phyloP scores from a whole-genome alignment of 2,329 filamentous ascomycete genomes.

The Pyrenochaeta sp. region DNA sequence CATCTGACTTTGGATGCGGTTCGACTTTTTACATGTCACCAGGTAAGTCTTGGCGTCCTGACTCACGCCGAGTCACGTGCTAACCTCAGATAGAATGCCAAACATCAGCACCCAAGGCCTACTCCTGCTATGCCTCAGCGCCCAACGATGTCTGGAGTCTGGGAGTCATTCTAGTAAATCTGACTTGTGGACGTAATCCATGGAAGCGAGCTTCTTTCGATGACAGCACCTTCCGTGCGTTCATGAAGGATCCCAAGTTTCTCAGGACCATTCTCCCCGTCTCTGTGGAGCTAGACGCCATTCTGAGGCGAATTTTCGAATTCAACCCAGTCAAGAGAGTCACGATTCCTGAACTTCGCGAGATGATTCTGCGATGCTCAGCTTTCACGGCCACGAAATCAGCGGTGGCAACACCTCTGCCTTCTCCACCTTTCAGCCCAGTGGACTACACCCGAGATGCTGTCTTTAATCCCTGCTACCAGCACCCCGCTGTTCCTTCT shows the following conservation, averaged over 20 bases:
- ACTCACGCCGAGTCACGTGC: conserved; percentile 21
- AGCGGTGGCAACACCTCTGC: conserved; percentile 52
- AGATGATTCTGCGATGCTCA: conserved; percentile 78
- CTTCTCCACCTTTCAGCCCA: conserved; percentile 56
- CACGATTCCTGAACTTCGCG: conserved; percentile 79
- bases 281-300: conserved; percentile 86
- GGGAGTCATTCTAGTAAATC: conserved; percentile 96
- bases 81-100: conserved; percentile 77
- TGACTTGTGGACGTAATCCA: conserved; percentile 96
- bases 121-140: conserved; percentile 84
- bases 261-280: conserved; percentile 91
- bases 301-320: conserved; percentile 87
- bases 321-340: conserved; percentile 84
- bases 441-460: conserved; percentile 46
- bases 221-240: conserved; percentile 94
- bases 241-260: conserved; percentile 84
- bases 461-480: conserved; percentile 42
- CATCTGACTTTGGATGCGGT: conserved; percentile 95
- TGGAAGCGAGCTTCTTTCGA: conserved; percentile 96
- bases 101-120: conserved; percentile 73
- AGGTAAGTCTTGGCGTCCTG: conserved; percentile 68
- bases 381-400: conserved; percentile 69
- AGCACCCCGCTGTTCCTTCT: conserved; percentile 35
- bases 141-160: conserved; percentile 98
- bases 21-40: conserved; percentile 99